phyloP scores from a whole-genome alignment of 345 rosid genomes.

The Acer negundo region DNA sequence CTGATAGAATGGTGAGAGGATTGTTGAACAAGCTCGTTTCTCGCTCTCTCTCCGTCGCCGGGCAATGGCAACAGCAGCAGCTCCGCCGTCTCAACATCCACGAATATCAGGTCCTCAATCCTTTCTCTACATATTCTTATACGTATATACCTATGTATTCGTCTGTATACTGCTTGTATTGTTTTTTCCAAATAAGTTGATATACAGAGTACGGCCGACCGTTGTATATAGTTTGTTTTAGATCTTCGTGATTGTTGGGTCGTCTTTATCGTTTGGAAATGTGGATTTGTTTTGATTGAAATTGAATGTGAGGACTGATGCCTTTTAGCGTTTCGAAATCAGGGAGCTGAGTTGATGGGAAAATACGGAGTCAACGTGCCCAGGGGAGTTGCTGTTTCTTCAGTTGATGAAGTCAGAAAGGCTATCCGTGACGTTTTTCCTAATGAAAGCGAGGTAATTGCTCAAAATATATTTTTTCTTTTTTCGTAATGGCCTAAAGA shows the following conservation, averaged over 20 bases:
- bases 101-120: slow-evolving; percentile 74
- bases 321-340: slow-evolving; percentile 7
- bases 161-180: background rate
- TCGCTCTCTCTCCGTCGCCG: slow-evolving; percentile 76
- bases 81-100: slow-evolving; percentile 98
- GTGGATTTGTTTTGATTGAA: background rate
- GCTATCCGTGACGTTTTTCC: slow-evolving; percentile 66
- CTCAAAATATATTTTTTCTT: background rate
- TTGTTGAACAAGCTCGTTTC: slow-evolving; percentile 71
- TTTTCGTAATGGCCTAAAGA: background rate
- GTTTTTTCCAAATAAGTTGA: background rate
- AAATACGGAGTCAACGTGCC: slow-evolving; percentile 94
- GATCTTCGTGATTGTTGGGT: slow-evolving; percentile 12
- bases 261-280: background rate
- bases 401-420: slow-evolving; percentile 62
- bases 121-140: background rate
- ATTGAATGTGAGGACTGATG: slow-evolving; percentile 8
- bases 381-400: slow-evolving; percentile 79
- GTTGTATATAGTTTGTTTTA: background rate
- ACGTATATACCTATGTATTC: too few species aligned
- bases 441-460: slow-evolving; percentile 67
- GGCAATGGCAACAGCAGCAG: slow-evolving; percentile 90
- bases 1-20: slow-evolving; percentile 60
- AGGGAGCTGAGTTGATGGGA: slow-evolving; percentile 97
- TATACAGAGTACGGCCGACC: too few species aligned